Percentiles rank a stretch among this genome's conserved stretches.
Evolutionary conservation across 768 basidiomycete species (phyloP).

Genomic region (Termitomyces sp.): DNA sequence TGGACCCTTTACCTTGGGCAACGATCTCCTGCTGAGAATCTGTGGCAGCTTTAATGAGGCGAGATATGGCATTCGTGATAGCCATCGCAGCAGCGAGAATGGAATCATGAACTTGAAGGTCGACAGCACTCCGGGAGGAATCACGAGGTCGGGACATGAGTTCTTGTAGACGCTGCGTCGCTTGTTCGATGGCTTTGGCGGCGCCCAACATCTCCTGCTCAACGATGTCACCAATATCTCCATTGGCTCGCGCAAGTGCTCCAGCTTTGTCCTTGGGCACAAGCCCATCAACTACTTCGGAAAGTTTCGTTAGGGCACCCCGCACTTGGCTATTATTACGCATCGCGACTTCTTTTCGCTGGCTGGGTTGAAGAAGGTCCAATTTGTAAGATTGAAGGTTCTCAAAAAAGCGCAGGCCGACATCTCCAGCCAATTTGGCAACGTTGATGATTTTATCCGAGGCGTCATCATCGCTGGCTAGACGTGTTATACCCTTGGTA

Average conservation of each 20-base stretch:
- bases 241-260: slow-evolving; percentile 70
- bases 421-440: slow-evolving; percentile 84
- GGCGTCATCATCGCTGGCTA: slow-evolving; percentile 87
- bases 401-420: slow-evolving; percentile 87
- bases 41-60: slow-evolving; percentile 93
- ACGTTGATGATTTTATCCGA: slow-evolving; percentile 84
- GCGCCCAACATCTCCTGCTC: slow-evolving; percentile 95
- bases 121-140: slow-evolving; percentile 79
- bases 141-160: slow-evolving; percentile 91
- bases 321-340: slow-evolving; percentile 86
- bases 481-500: slow-evolving; percentile 92
- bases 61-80: slow-evolving; percentile 91
- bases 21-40: slow-evolving; percentile 99
- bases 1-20: slow-evolving; percentile 89
- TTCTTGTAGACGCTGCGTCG: slow-evolving; percentile 83
- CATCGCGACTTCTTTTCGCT: slow-evolving; percentile 83
- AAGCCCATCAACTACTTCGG: slow-evolving; percentile 80
- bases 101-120: slow-evolving; percentile 96
- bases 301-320: slow-evolving; percentile 75
- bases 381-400: slow-evolving; percentile 96
- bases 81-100: slow-evolving; percentile 92
- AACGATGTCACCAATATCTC: slow-evolving; percentile 93
- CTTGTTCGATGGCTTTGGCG: slow-evolving; percentile 88
- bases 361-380: slow-evolving; percentile 65
- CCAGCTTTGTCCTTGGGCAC: slow-evolving; percentile 80